Evolutionary conservation across 306 rosid species (phyloP).

Genomic region (Quercus ilex): DNA sequence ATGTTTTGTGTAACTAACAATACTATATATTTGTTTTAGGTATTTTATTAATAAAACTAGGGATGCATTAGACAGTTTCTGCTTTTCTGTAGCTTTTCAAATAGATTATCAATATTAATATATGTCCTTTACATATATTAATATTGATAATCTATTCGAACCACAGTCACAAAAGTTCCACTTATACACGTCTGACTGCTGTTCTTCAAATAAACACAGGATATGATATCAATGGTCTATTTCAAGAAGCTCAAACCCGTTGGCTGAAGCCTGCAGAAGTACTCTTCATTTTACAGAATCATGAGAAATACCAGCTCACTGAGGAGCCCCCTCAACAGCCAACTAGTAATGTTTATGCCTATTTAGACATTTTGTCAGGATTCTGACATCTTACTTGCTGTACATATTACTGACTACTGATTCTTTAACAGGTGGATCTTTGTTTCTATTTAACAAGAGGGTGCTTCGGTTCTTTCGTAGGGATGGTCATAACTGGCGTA

Average conservation of each 20-base stretch:
- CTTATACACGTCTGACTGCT: slow-evolving; percentile 9
- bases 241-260: slow-evolving; percentile 74
- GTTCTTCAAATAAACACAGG: slow-evolving; percentile 39
- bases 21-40: too few species aligned
- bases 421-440: slow-evolving; percentile 67
- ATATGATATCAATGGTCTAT: slow-evolving; percentile 54
- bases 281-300: slow-evolving; percentile 66
- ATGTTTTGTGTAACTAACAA: too few species aligned
- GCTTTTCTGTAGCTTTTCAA: too few species aligned
- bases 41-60: too few species aligned
- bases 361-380: slow-evolving; percentile 1
- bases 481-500: slow-evolving; percentile 94
- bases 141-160: too few species aligned
- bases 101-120: too few species aligned
- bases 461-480: slow-evolving; percentile 88
- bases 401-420: slow-evolving; percentile 1
- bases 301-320: slow-evolving; percentile 64
- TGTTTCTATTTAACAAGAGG: slow-evolving; percentile 83
- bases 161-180: too few species aligned
- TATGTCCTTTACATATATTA: too few species aligned
- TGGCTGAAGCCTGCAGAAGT: slow-evolving; percentile 98
- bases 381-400: slow-evolving; percentile 2
- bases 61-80: too few species aligned
- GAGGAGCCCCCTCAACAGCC: slow-evolving; percentile 58
- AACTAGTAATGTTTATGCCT: slow-evolving; percentile 38